These are phyloP conservation scores for Jimgerdemannia flammicorona DNA, from an alignment of 192 early-diverging fungal genomes.

Conservation along the genomic window DNA sequence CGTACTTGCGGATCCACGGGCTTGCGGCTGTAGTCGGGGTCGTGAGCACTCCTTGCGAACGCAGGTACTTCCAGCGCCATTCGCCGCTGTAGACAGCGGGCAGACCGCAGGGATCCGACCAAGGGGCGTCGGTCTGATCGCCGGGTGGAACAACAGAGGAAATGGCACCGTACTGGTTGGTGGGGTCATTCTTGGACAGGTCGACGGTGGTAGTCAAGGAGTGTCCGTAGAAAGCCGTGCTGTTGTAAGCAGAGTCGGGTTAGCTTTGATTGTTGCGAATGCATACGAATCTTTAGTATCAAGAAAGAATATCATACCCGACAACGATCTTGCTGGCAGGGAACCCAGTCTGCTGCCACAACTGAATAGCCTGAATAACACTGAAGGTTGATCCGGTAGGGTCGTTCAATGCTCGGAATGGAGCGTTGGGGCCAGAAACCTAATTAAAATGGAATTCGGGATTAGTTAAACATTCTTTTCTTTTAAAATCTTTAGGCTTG, in stretches of 20 bases:
- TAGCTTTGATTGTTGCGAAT: no score
- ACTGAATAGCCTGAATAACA: conserved; percentile 35
- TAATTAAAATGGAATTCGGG: no score
- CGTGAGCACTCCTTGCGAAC: conserved; percentile 48
- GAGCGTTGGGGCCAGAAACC: conserved; percentile 65
- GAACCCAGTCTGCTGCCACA: conserved; percentile 56
- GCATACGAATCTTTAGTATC: no score
- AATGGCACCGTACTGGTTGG: conserved; percentile 34
- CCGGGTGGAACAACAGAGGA: conserved; percentile 49
- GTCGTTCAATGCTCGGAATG: conserved; percentile 31
- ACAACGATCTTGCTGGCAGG: conserved; percentile 52
- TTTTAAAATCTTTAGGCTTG: conserved; percentile 10
- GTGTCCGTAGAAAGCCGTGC: conserved; percentile 66
- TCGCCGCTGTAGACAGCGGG: conserved; percentile 46
- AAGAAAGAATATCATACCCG: no score
- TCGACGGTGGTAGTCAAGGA: conserved; percentile 33
- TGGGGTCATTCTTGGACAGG: conserved; percentile 23
- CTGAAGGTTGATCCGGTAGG: conserved; percentile 34
- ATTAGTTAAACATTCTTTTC: no score
- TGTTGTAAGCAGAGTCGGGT: no score
- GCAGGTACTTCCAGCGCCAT: conserved; percentile 65
- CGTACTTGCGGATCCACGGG: conserved; percentile 65
- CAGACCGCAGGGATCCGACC: conserved; percentile 38
- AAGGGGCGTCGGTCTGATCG: conserved; percentile 48
- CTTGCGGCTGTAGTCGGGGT: conserved; percentile 42